phyloP scores from a whole-genome alignment of 495 filamentous ascomycete genomes.

The Penicillium silybi region DNA sequence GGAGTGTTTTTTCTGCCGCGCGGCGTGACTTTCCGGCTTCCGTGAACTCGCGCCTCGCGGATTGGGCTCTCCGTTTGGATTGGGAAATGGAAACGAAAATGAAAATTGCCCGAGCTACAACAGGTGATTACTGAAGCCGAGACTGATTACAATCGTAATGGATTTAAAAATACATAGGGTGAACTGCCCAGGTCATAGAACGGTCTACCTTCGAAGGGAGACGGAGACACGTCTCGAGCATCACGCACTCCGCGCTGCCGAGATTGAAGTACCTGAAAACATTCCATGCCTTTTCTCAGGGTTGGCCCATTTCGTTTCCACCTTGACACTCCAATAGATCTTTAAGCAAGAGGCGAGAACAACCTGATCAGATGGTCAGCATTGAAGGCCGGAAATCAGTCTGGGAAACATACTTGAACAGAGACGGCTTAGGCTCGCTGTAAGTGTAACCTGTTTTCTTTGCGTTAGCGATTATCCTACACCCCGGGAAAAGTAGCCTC shows the following conservation, averaged over 20 bases:
- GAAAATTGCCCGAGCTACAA: not conserved
- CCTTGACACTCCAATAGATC: constrained; percentile 1
- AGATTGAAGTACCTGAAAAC: not conserved
- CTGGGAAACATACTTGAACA: constrained; percentile 67
- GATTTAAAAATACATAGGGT: constrained; percentile 16
- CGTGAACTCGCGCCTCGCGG: not conserved
- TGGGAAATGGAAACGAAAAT: not conserved
- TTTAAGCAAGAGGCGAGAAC: constrained; percentile 64
- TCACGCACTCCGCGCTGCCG: too few relatives aligned
- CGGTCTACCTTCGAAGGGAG: not conserved
- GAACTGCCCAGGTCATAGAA: not conserved
- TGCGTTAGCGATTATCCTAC: constrained; percentile 1
- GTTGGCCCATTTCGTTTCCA: not conserved
- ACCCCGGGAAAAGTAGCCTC: not conserved
- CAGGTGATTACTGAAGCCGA: not conserved
- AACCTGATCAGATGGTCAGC: constrained; percentile 47
- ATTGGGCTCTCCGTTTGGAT: not conserved
- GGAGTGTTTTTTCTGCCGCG: constrained; percentile 1
- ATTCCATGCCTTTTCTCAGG: not conserved
- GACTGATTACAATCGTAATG: constrained; percentile 5
- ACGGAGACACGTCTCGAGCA: not conserved
- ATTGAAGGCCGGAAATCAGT: not conserved
- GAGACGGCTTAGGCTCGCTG: constrained; percentile 84
- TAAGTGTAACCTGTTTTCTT: constrained; percentile 73
- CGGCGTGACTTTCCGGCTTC: not conserved